Percentiles rank a stretch among this genome's conserved stretches.
phyloP scores from a whole-genome alignment of 2,329 filamentous ascomycete genomes.

The Colletotrichum sp. region DNA sequence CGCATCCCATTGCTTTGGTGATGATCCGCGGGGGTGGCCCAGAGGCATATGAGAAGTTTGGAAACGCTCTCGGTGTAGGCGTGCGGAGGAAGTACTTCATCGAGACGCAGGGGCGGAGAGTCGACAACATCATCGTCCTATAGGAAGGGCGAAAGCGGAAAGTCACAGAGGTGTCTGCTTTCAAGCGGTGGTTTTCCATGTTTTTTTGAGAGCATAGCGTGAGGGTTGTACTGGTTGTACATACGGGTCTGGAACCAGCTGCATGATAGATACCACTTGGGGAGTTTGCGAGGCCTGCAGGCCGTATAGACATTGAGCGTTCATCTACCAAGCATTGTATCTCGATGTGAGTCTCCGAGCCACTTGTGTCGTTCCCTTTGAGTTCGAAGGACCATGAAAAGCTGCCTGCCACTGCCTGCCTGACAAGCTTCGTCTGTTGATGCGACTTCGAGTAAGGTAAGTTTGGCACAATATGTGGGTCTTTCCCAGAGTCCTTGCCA shows the following conservation, averaged over 20 bases:
- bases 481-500: neutral
- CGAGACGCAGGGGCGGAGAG: slow-evolving; percentile 78
- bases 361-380: neutral
- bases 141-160: neutral
- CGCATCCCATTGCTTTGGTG: slow-evolving; percentile 79
- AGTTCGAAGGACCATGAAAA: neutral
- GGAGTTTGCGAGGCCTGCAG: neutral
- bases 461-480: neutral
- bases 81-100: slow-evolving; percentile 81
- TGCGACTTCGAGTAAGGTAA: neutral
- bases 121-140: slow-evolving; percentile 77
- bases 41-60: slow-evolving; percentile 68
- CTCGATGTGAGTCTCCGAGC: too few relatives aligned
- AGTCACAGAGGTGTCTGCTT: neutral
- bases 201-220: slow-evolving; percentile 14
- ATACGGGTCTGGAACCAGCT: slow-evolving; percentile 11
- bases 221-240: slow-evolving; percentile 9
- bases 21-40: slow-evolving; percentile 74
- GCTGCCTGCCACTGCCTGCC: neutral
- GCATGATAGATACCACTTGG: slow-evolving; percentile 21
- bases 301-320: neutral
- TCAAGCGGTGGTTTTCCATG: neutral
- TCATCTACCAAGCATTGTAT: neutral
- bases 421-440: neutral
- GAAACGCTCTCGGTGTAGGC: slow-evolving; percentile 70